These are phyloP conservation scores for Angophora floribunda DNA, from an alignment of 345 rosid genomes.

Conservation along the genomic window DNA sequence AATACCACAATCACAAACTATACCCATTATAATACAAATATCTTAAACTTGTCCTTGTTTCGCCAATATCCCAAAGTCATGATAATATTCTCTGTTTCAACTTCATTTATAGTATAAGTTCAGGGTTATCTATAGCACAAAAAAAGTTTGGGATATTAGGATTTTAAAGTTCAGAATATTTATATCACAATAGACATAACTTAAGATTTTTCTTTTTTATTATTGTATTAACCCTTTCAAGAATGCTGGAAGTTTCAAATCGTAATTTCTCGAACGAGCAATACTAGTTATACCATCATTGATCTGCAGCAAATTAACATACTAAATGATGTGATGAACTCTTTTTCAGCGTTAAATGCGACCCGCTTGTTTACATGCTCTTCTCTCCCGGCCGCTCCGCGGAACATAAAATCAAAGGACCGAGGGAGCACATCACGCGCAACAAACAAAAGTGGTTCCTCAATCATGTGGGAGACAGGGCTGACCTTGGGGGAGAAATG, in stretches of 20 bases:
- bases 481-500: neutral
- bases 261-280: neutral
- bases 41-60: neutral
- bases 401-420: neutral
- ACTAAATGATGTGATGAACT: neutral
- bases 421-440: neutral
- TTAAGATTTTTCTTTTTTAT: too few species aligned
- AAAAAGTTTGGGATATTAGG: too few species aligned
- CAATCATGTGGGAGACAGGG: neutral
- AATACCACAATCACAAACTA: neutral
- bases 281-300: neutral
- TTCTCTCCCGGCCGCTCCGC: neutral
- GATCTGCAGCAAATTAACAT: neutral
- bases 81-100: too few species aligned
- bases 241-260: neutral
- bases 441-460: neutral
- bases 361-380: neutral
- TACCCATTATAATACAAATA: neutral
- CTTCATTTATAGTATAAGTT: too few species aligned
- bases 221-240: too few species aligned
- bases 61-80: neutral
- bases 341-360: neutral
- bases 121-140: neutral
- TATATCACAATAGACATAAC: neutral
- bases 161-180: too few species aligned